These are phyloP conservation scores for Helianthus annuus DNA, from an alignment of 129 eudicot genomes.

Conservation along the genomic window DNA sequence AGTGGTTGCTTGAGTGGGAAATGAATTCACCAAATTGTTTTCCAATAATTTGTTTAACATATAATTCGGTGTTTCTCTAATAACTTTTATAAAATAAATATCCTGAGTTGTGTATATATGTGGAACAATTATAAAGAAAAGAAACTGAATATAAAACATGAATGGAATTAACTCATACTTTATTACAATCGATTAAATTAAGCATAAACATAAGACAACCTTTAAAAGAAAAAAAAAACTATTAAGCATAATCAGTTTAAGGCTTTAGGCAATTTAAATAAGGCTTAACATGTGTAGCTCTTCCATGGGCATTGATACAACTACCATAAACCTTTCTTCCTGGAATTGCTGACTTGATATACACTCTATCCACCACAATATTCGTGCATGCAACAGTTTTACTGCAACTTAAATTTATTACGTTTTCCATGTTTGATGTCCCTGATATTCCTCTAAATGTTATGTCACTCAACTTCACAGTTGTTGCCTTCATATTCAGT, in stretches of 20 bases:
- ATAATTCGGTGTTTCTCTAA: too few relatives aligned
- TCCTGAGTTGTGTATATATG: too few relatives aligned
- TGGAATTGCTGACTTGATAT: conserved; percentile 49
- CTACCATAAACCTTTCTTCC: conserved; percentile 43
- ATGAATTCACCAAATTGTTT: too few relatives aligned
- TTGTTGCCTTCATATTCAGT: conserved; percentile 36
- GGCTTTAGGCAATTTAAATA: conserved; percentile 51
- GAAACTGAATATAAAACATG: not conserved
- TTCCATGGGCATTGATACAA: conserved; percentile 74
- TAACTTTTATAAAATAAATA: too few relatives aligned
- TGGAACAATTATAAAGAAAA: too few relatives aligned
- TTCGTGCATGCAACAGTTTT: conserved; percentile 55
- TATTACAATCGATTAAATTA: not conserved
- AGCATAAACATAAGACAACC: not conserved
- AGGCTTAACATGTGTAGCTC: conserved; percentile 50
- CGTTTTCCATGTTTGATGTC: conserved; percentile 61
- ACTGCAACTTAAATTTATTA: conserved; percentile 69
- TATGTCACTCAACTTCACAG: conserved; percentile 58
- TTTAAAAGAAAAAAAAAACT: not conserved
- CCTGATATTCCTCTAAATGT: conserved; percentile 49
- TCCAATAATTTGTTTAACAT: too few relatives aligned
- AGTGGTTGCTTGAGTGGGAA: too few relatives aligned
- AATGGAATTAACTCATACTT: not conserved
- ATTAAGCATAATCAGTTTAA: conserved; percentile 18
- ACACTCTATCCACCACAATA: conserved; percentile 48